phyloP scores from a whole-genome alignment of 306 rosid genomes.

The Castanea crenata region DNA sequence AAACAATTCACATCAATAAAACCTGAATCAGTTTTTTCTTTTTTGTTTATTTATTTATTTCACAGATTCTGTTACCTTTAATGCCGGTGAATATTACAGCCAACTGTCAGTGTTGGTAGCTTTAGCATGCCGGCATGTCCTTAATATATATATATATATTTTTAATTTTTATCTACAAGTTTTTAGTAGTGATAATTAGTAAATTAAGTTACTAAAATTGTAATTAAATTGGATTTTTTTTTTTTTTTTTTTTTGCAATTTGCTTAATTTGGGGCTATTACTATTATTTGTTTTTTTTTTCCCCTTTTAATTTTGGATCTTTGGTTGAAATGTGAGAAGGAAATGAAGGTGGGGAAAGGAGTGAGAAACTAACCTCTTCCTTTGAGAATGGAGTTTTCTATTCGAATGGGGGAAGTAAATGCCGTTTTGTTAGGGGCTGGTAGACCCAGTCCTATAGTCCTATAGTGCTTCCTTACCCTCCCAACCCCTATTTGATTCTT shows the following conservation, averaged over 20 bases:
- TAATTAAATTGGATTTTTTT: not conserved
- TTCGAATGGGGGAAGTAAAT: constrained; percentile 47
- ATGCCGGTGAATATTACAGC: constrained; percentile 12
- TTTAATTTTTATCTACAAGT: too few species aligned
- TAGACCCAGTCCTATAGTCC: constrained; percentile 59
- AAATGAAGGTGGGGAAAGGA: constrained; percentile 39
- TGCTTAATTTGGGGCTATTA: not conserved
- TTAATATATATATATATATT: not conserved
- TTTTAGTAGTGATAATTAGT: too few species aligned
- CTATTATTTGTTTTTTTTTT: not conserved
- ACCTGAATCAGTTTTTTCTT: not conserved
- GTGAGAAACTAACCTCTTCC: constrained; percentile 43
- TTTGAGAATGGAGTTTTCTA: constrained; percentile 55
- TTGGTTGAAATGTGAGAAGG: constrained; percentile 44
- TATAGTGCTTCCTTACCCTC: not conserved
- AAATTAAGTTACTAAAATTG: not conserved
- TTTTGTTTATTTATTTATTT: not conserved
- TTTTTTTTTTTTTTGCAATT: not conserved
- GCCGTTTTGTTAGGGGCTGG: constrained; percentile 70
- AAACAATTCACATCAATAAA: constrained; percentile 13
- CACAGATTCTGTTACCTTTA: constrained; percentile 8
- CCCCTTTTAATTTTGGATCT: constrained; percentile 68
- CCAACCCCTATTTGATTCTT: constrained; percentile 13
- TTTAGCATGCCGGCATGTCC: constrained; percentile 7
- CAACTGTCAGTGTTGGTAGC: constrained; percentile 19